Conservation (phyloP, 495 filamentous ascomycete genomes). For the Talaromyces borbonicus region DNA sequence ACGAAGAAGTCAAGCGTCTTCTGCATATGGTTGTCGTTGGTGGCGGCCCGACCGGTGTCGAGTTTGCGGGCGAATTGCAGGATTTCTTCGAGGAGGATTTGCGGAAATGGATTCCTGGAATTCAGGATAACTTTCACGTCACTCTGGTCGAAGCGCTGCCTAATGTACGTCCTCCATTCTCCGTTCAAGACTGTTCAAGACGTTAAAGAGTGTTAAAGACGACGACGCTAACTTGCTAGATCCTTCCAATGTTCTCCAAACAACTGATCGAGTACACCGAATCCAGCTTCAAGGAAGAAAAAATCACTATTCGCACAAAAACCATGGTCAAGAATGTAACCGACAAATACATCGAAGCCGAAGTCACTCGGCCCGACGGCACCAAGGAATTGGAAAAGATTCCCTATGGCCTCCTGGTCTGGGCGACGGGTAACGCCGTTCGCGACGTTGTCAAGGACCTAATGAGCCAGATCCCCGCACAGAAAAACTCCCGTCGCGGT, state of each 20-base stretch:
- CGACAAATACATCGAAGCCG: constrained; percentile 88
- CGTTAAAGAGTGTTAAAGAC: not conserved
- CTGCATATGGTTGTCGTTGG: constrained; percentile 99
- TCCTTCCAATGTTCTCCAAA: constrained; percentile 98
- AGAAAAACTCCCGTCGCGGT: constrained; percentile 89
- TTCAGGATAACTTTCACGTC: constrained; percentile 87
- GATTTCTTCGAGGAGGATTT: constrained; percentile 98
- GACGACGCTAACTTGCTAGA: constrained; percentile 15
- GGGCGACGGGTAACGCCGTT: constrained; percentile 95
- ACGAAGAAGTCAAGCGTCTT: constrained; percentile 82
- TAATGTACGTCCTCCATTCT: constrained; percentile 44
- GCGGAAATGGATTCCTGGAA: constrained; percentile 95
- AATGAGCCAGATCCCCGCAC: constrained; percentile 83
- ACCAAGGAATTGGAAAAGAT: constrained; percentile 69
- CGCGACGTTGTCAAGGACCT: constrained; percentile 82
- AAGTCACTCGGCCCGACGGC: constrained; percentile 77
- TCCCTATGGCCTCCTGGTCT: constrained; percentile 93
- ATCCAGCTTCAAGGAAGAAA: constrained; percentile 96
- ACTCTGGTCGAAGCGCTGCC: constrained; percentile 98
- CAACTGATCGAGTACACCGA: constrained; percentile 99
- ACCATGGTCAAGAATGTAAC: constrained; percentile 98
- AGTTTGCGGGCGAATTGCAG: constrained; percentile 95
- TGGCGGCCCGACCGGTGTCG: constrained; percentile 94
- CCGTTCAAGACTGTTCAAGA: not conserved
- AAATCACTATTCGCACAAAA: constrained; percentile 93